Evolutionary conservation across 1,284 basidiomycete species (phyloP).

Genomic region (Erythrobasidium hasegawianum): DNA sequence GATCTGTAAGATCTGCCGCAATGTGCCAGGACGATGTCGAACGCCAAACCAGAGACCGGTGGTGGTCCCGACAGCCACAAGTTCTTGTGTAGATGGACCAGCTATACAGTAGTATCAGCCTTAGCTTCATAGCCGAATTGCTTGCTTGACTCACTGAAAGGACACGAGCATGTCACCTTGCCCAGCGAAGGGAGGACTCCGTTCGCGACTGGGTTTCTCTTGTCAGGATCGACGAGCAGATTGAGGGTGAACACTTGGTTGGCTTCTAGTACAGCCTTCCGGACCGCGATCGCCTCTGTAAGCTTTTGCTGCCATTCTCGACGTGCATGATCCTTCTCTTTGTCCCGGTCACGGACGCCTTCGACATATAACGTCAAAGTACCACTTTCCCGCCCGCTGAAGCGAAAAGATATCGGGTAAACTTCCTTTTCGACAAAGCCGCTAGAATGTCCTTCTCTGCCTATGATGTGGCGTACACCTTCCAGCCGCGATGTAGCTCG

Average conservation of each 20-base stretch:
- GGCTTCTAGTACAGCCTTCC: conserved; percentile 80
- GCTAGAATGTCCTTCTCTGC: conserved; percentile 1
- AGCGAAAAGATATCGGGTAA: conserved; percentile 76
- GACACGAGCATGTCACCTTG: conserved; percentile 16
- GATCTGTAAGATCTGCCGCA: conserved; percentile 82
- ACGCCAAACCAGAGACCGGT: conserved; percentile 97
- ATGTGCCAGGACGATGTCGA: conserved; percentile 75
- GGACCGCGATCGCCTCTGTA: conserved; percentile 77
- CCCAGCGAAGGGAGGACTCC: conserved; percentile 16
- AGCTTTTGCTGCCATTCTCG: conserved; percentile 84
- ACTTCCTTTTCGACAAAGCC: conserved; percentile 52
- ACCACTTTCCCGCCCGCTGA: conserved; percentile 76
- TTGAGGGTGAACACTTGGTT: conserved; percentile 62
- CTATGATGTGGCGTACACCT: conserved; percentile 23
- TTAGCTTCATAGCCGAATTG: background rate
- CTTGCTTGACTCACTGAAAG: conserved; percentile 11
- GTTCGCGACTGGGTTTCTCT: conserved; percentile 6
- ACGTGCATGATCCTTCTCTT: conserved; percentile 56
- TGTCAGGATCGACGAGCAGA: conserved; percentile 18
- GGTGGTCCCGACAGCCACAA: conserved; percentile 88
- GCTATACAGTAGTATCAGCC: background rate
- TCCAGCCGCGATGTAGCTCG: conserved; percentile 39
- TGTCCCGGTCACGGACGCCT: conserved; percentile 49
- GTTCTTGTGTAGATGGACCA: conserved; percentile 63
- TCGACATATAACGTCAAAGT: conserved; percentile 82